Evolutionary conservation across 2,329 filamentous ascomycete species (phyloP).

Genomic region (Plenodomus biglobosus): DNA sequence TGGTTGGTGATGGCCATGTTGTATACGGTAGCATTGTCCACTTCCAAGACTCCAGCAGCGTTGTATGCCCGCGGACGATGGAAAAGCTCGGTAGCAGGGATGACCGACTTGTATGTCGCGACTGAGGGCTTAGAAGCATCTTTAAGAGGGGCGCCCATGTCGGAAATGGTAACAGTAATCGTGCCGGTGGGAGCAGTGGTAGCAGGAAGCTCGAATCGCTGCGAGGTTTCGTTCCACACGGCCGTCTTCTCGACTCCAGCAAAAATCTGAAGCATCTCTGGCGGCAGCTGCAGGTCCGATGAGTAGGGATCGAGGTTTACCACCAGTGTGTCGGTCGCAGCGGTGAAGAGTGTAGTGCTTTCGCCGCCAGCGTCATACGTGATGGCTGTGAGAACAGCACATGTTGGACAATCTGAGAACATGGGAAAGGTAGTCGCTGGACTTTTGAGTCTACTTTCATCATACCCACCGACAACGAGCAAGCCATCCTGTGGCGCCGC

Average conservation of each 20-base stretch:
- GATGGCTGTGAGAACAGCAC: slow-evolving; percentile 21
- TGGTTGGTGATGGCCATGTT: slow-evolving; percentile 21
- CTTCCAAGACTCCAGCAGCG: slow-evolving; percentile 14
- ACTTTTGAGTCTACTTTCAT: slow-evolving; percentile 15
- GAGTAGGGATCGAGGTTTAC: slow-evolving; percentile 19
- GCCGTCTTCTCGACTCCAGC: slow-evolving; percentile 16
- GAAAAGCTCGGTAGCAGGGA: slow-evolving; percentile 18
- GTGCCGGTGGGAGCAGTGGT: slow-evolving; percentile 15
- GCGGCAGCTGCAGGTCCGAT: slow-evolving; percentile 12
- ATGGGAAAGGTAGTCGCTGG: slow-evolving; percentile 19
- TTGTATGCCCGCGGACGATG: slow-evolving; percentile 17
- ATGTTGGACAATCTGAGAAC: slow-evolving; percentile 22
- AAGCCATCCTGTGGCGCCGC: slow-evolving; percentile 18
- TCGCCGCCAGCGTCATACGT: slow-evolving; percentile 17
- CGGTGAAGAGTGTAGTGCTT: slow-evolving; percentile 16
- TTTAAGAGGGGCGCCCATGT: slow-evolving; percentile 10
- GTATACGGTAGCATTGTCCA: slow-evolving; percentile 17
- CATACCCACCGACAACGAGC: slow-evolving; percentile 18
- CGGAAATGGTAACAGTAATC: slow-evolving; percentile 19
- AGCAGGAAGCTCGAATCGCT: slow-evolving; percentile 16
- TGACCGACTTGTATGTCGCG: slow-evolving; percentile 18
- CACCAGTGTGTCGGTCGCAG: slow-evolving; percentile 11
- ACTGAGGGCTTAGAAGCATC: slow-evolving; percentile 21
- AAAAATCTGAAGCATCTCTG: slow-evolving; percentile 15
- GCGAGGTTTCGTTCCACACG: slow-evolving; percentile 18